A percentile compares a stretch with the other conserved stretches of the same genome.
Conservation (phyloP, 768 basidiomycete species). For the Epithele typhae region DNA sequence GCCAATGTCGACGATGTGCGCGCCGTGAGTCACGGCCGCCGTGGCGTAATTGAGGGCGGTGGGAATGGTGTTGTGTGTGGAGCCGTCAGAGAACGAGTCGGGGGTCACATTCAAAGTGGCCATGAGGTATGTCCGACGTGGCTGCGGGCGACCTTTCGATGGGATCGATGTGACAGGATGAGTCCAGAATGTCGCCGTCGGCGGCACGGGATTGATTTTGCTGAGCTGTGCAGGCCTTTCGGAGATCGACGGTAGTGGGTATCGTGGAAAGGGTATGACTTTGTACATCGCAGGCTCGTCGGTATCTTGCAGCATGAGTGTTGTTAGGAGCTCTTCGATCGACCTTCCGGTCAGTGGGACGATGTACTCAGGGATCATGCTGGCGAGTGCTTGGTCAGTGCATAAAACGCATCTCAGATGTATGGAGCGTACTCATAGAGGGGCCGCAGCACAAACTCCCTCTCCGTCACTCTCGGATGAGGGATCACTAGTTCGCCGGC, state of each 20-base stretch:
- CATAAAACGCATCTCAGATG: background rate
- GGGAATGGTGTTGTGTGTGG: conserved; percentile 45
- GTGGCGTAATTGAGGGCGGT: conserved; percentile 51
- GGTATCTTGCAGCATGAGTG: conserved; percentile 30
- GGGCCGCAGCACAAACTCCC: conserved; percentile 91
- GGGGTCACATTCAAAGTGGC: conserved; percentile 90
- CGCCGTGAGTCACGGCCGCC: conserved; percentile 49
- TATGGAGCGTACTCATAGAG: conserved; percentile 68
- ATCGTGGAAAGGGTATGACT: conserved; percentile 70
- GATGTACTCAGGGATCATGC: conserved; percentile 72
- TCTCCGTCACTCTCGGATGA: conserved; percentile 73
- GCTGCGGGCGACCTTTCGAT: background rate
- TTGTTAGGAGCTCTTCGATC: conserved; percentile 41
- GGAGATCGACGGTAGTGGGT: conserved; percentile 32
- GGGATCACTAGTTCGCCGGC: conserved; percentile 77
- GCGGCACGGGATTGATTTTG: conserved; percentile 31
- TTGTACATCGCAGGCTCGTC: conserved; percentile 52
- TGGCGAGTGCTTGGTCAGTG: conserved; percentile 26
- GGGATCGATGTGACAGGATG: conserved; percentile 29
- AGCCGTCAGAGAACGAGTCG: conserved; percentile 94
- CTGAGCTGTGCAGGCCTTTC: conserved; percentile 5
- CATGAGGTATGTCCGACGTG: conserved; percentile 69
- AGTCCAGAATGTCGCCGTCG: conserved; percentile 49
- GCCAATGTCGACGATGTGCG: conserved; percentile 85
- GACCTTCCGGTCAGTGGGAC: conserved; percentile 58